These are phyloP conservation scores for Psilocybe cubensis DNA, from an alignment of 768 basidiomycete genomes.

Conservation along the genomic window DNA sequence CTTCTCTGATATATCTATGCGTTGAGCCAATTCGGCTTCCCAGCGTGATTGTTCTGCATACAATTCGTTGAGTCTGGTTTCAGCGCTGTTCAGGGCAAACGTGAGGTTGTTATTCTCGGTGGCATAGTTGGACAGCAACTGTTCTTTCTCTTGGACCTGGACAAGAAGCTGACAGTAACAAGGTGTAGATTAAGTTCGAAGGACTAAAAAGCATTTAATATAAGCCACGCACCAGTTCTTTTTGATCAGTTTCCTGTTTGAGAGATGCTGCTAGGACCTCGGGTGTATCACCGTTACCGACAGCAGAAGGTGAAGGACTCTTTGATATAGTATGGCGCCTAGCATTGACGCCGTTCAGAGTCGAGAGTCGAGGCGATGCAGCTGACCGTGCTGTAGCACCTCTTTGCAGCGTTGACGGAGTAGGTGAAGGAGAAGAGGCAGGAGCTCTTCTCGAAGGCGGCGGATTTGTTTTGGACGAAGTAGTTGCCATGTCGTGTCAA, in stretches of 20 bases:
- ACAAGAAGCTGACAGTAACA: conserved; percentile 66
- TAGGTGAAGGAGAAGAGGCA: conserved; percentile 40
- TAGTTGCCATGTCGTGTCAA: conserved; percentile 42
- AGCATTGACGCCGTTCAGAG: conserved; percentile 48
- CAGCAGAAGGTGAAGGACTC: conserved; percentile 45
- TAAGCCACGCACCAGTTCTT: conserved; percentile 65
- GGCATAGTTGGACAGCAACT: conserved; percentile 61
- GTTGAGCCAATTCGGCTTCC: conserved; percentile 81
- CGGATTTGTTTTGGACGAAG: conserved; percentile 50
- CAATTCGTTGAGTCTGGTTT: conserved; percentile 75
- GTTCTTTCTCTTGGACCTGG: conserved; percentile 79
- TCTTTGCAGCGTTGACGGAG: conserved; percentile 49
- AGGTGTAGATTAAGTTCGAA: conserved; percentile 7
- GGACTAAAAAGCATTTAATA: background rate
- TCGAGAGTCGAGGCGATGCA: conserved; percentile 59
- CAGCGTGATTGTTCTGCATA: conserved; percentile 82
- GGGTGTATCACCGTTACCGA: conserved; percentile 47
- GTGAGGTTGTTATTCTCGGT: conserved; percentile 67
- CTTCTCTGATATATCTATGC: conserved; percentile 84
- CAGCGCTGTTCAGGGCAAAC: conserved; percentile 68
- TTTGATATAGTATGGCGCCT: conserved; percentile 50
- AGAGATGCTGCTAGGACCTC: conserved; percentile 65
- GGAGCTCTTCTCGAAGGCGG: conserved; percentile 49
- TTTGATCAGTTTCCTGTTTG: conserved; percentile 79
- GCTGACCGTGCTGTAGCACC: conserved; percentile 70